A percentile compares a stretch with the other conserved stretches of the same genome.
Evolutionary conservation across 768 basidiomycete genomes (phyloP).

Genomic region (Boletus fagicola): DNA sequence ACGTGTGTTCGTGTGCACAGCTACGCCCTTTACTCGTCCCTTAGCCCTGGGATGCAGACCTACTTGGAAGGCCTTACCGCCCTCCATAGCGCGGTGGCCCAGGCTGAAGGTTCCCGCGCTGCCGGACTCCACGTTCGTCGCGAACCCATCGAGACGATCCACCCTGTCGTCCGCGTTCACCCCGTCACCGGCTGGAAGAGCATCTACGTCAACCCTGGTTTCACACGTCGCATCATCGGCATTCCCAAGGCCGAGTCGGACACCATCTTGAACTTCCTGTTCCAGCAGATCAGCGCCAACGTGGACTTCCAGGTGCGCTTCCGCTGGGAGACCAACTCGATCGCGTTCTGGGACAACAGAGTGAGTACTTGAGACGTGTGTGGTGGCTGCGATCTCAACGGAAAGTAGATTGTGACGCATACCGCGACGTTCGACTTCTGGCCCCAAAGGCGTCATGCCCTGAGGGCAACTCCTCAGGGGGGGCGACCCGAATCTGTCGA

Average conservation of each 20-base stretch:
- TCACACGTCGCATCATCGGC: slow-evolving; percentile 75
- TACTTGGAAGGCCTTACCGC: slow-evolving; percentile 75
- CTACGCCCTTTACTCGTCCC: slow-evolving; percentile 77
- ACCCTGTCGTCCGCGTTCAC: slow-evolving; percentile 82
- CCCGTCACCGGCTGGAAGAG: slow-evolving; percentile 85
- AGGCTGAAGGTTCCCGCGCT: slow-evolving; percentile 71
- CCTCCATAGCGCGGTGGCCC: slow-evolving; percentile 73
- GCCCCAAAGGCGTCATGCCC: slow-evolving; percentile 72
- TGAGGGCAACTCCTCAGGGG: slow-evolving; percentile 79
- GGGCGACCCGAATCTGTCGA: slow-evolving; percentile 75
- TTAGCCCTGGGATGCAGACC: slow-evolving; percentile 70
- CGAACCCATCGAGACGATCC: slow-evolving; percentile 63
- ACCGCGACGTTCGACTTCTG: slow-evolving; percentile 83
- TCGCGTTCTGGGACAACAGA: slow-evolving; percentile 88
- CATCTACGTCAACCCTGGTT: slow-evolving; percentile 80
- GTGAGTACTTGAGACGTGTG: slow-evolving; percentile 35
- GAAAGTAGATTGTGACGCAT: slow-evolving; percentile 62
- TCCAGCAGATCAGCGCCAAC: slow-evolving; percentile 66
- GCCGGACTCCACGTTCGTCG: slow-evolving; percentile 71
- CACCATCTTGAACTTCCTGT: slow-evolving; percentile 64
- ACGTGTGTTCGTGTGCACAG: slow-evolving; percentile 34
- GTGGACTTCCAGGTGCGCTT: slow-evolving; percentile 75
- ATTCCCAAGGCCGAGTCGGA: slow-evolving; percentile 84
- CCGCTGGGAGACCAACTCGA: slow-evolving; percentile 71
- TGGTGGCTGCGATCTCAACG: background rate